Percentiles rank a stretch among this genome's conserved stretches.
These are phyloP conservation scores for Pholiota conissans DNA, from an alignment of 768 basidiomycete species.

Conservation along the genomic window DNA sequence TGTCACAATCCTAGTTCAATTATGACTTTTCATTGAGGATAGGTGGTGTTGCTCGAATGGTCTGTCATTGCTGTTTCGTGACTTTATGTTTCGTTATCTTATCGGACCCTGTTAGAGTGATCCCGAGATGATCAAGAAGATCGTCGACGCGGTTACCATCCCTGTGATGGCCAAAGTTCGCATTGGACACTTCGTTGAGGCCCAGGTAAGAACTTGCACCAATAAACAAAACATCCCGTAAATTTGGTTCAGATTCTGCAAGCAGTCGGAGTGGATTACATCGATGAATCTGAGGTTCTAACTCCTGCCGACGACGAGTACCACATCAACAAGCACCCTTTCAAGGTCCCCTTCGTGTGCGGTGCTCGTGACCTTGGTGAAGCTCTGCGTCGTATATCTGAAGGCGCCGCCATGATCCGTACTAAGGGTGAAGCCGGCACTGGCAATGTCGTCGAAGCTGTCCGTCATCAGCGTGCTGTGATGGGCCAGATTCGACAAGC, in stretches of 20 bases:
- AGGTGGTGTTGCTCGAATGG: conserved; percentile 96
- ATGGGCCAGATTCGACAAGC: conserved; percentile 83
- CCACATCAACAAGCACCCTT: conserved; percentile 95
- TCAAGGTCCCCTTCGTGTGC: conserved; percentile 95
- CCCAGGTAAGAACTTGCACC: conserved; percentile 57
- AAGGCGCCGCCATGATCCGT: conserved; percentile 98
- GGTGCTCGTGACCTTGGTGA: conserved; percentile 95
- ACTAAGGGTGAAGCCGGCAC: conserved; percentile 95
- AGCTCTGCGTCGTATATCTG: conserved; percentile 92
- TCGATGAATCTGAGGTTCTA: conserved; percentile 92
- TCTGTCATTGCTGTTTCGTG: conserved; percentile 31
- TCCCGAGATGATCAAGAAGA: conserved; percentile 95
- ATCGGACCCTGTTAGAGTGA: conserved; percentile 64
- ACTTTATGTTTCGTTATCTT: conserved; percentile 12
- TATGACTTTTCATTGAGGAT: neutral
- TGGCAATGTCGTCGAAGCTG: conserved; percentile 91
- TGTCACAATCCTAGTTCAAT: neutral
- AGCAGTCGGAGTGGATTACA: conserved; percentile 93
- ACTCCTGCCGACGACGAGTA: conserved; percentile 96
- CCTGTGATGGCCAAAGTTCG: conserved; percentile 97
- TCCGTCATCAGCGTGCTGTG: conserved; percentile 86
- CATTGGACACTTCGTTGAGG: conserved; percentile 98
- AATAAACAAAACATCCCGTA: neutral
- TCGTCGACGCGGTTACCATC: conserved; percentile 92
- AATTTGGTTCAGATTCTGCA: conserved; percentile 72